phyloP scores from a whole-genome alignment of 2,329 filamentous ascomycete species.

The Fusarium decemcellulare region DNA sequence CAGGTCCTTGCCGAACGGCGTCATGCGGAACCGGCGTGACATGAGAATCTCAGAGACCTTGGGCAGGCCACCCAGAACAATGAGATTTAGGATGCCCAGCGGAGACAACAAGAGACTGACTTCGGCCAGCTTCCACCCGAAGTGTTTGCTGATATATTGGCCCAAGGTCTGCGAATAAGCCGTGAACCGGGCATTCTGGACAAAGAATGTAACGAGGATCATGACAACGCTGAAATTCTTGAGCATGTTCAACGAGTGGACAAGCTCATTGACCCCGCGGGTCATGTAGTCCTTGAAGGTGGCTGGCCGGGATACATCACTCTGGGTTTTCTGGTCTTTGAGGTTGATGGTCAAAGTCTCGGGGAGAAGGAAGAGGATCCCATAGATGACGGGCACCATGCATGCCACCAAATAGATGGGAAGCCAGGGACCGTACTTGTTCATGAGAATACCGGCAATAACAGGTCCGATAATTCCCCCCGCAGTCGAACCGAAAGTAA shows the following conservation, averaged over 20 bases:
- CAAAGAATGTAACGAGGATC: slow-evolving; percentile 56
- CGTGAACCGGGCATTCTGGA: slow-evolving; percentile 53
- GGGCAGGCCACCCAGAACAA: slow-evolving; percentile 55
- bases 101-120: slow-evolving; percentile 59
- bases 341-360: slow-evolving; percentile 54
- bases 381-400: slow-evolving; percentile 51
- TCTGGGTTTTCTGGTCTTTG: slow-evolving; percentile 33
- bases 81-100: slow-evolving; percentile 56
- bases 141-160: slow-evolving; percentile 61
- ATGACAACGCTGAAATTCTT: slow-evolving; percentile 54
- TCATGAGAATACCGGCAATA: slow-evolving; percentile 56
- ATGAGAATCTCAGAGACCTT: slow-evolving; percentile 51
- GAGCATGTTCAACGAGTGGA: slow-evolving; percentile 52
- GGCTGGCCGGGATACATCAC: slow-evolving; percentile 16
- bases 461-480: slow-evolving; percentile 58
- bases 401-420: slow-evolving; percentile 54
- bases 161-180: slow-evolving; percentile 54
- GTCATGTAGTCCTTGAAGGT: slow-evolving; percentile 48
- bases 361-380: slow-evolving; percentile 54
- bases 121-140: slow-evolving; percentile 59
- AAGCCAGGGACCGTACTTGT: slow-evolving; percentile 56
- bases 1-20: slow-evolving; percentile 55
- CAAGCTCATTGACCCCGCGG: slow-evolving; percentile 51
- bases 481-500: slow-evolving; percentile 56
- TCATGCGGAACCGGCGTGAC: slow-evolving; percentile 51